Conservation (phyloP, 2,329 filamentous ascomycete species). For the Epichloe brachyelytri region DNA sequence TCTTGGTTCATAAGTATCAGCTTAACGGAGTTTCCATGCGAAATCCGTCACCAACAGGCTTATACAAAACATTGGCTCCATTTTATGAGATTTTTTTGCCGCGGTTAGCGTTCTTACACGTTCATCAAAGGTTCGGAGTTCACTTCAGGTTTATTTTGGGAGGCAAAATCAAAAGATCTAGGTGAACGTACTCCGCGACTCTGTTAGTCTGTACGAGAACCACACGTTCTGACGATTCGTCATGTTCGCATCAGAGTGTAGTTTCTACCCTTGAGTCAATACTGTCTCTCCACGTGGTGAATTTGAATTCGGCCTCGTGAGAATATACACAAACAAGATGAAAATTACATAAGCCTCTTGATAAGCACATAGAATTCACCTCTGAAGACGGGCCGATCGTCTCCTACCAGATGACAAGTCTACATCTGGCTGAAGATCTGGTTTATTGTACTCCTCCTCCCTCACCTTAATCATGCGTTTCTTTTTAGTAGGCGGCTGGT, state of each 20-base stretch:
- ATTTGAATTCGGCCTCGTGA: background rate
- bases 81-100: background rate
- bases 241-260: background rate
- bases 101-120: background rate
- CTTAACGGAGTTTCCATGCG: background rate
- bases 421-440: slow-evolving; percentile 3
- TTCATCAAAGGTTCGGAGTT: background rate
- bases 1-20: background rate
- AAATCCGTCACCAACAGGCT: background rate
- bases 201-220: background rate
- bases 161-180: background rate
- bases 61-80: background rate
- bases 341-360: background rate
- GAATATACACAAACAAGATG: background rate
- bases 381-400: slow-evolving; percentile 5
- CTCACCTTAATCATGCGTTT: slow-evolving; percentile 11
- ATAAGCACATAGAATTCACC: background rate
- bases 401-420: slow-evolving; percentile 8
- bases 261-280: background rate
- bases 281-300: too few relatives aligned
- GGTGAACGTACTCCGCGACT: background rate
- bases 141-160: too few relatives aligned
- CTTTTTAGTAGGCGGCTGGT: slow-evolving; percentile 15
- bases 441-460: slow-evolving; percentile 8
- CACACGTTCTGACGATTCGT: background rate